Evolutionary conservation across 306 rosid species (phyloP), one percentile per base, ranked within the genome.

Genomic region (Rubus parviflorus): DNA sequence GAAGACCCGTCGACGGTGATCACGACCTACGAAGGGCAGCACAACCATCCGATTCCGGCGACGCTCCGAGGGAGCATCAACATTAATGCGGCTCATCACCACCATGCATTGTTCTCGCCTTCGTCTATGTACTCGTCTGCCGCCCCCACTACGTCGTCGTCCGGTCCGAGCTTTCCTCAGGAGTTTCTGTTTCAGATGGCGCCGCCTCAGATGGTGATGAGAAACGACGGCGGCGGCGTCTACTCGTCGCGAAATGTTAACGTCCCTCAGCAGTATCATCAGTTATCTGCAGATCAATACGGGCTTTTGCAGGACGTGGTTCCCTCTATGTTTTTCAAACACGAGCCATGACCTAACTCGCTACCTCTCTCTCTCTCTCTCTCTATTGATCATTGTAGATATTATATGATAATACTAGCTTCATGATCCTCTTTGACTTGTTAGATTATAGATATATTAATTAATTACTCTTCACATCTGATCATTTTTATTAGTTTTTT

Each of bases 11-110:
- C 93, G 12, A 87, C 80, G 19, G 97, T 92, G 81, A 89, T 92
- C 57, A 92, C 97, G 37, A 92, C 97, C 4, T 92, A 92, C 46
- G 97, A 92, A 84, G 96, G 96, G 70, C 93, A 88, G 73, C 97
- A 92, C 88, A 92, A 90, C 77, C 97, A 92, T 81, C 96, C 93
- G 5, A 80, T 92, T 75, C 97, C 97, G 68, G 87, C 96, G 16
- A 86, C 96, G 0, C 87, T 92, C 0, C 78, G 97, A 71, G 96
- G 92, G 49, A 65, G 70, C 70, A 38, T 65, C 70, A 65, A 65
- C 47, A 65, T 65, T 14, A 88, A 83, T 70, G 85, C 87, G 62
- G 95, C 90, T 3, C 70, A 65, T n/a, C 70, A 65, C 47, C 47
- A 17, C 25, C 47, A 65, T 17, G 77, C 79, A 73, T 77, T 92